Conservation (phyloP, 2,329 filamentous ascomycete species). For the Talaromyces sp. region DNA sequence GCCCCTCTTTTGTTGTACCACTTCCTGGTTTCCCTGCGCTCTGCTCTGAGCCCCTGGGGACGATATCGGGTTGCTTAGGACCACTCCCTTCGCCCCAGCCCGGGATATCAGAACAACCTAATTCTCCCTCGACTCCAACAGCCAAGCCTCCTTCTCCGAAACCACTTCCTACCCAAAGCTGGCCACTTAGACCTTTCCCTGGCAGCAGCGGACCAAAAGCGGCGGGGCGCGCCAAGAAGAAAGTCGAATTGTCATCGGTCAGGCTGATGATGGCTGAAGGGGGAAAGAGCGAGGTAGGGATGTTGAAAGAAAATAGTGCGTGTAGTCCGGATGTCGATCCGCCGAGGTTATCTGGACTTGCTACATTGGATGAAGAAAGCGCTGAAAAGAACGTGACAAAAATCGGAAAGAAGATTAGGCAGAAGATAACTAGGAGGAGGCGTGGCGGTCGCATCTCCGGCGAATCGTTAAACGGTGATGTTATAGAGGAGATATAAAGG, state of each 20-base stretch:
- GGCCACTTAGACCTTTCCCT: constrained; percentile 75
- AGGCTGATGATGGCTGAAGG: constrained; percentile 94
- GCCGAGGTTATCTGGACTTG: constrained; percentile 40
- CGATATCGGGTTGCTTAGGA: constrained; percentile 34
- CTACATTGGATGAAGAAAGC: constrained; percentile 43
- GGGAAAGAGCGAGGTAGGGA: constrained; percentile 85
- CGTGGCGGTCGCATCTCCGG: constrained; percentile 51
- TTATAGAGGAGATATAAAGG: constrained; percentile 1
- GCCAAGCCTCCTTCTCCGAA: constrained; percentile 71
- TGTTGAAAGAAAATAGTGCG: constrained; percentile 69
- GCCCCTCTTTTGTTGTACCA: constrained; percentile 24
- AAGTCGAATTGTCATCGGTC: constrained; percentile 97
- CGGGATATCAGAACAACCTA: constrained; percentile 92
- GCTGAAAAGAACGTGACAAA: constrained; percentile 52
- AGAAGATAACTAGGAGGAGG: constrained; percentile 49
- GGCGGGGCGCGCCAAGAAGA: constrained; percentile 89
- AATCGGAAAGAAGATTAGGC: constrained; percentile 52
- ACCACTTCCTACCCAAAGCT: constrained; percentile 90
- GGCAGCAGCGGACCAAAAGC: constrained; percentile 86
- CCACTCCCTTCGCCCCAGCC: constrained; percentile 73
- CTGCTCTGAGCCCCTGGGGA: constrained; percentile 23
- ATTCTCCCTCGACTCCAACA: constrained; percentile 70
- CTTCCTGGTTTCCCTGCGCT: constrained; percentile 26
- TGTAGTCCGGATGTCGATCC: constrained; percentile 52
- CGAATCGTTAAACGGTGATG: constrained; percentile 1